These are phyloP conservation scores for Cercis canadensis DNA, from an alignment of 306 rosid species.

Conservation along the genomic window DNA sequence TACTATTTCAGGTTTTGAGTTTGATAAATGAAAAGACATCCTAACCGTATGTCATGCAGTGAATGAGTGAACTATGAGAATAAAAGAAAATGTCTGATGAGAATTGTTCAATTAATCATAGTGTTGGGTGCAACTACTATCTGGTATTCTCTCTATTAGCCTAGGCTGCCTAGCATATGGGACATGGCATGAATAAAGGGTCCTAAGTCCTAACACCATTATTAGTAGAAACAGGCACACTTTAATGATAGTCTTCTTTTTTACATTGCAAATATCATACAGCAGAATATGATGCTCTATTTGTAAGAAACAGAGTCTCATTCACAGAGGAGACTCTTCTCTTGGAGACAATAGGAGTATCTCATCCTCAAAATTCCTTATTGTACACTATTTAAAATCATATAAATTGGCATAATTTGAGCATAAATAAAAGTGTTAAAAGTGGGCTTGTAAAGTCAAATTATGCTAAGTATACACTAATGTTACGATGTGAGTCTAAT, in stretches of 20 bases:
- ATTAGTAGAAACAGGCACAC: constrained; percentile 35
- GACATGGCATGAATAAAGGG: constrained; percentile 35
- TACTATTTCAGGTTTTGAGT: not conserved
- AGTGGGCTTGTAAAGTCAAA: too few relatives aligned
- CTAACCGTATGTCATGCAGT: constrained; percentile 21
- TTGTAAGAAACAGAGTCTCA: constrained; percentile 35
- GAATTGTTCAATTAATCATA: not conserved
- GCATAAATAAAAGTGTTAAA: too few relatives aligned
- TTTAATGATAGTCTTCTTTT: constrained; percentile 16
- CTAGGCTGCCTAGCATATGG: constrained; percentile 31
- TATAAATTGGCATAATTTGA: too few relatives aligned
- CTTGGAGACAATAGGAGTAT: constrained; percentile 21
- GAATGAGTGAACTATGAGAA: constrained; percentile 13
- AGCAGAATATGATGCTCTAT: constrained; percentile 19
- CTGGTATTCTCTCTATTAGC: constrained; percentile 27
- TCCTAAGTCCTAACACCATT: constrained; percentile 38
- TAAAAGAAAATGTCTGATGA: not conserved
- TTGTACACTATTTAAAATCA: too few relatives aligned
- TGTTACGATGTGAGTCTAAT: too few relatives aligned
- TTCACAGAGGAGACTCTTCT: not conserved
- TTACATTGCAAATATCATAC: constrained; percentile 11
- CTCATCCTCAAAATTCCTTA: too few relatives aligned
- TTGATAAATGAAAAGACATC: constrained; percentile 31
- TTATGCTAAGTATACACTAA: too few relatives aligned
- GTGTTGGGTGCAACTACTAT: constrained; percentile 40